A percentile compares a stretch with the other conserved stretches of the same genome.
These are phyloP conservation scores for Scytalidium lignicola DNA, from an alignment of 2,329 filamentous ascomycete genomes.

Conservation along the genomic window DNA sequence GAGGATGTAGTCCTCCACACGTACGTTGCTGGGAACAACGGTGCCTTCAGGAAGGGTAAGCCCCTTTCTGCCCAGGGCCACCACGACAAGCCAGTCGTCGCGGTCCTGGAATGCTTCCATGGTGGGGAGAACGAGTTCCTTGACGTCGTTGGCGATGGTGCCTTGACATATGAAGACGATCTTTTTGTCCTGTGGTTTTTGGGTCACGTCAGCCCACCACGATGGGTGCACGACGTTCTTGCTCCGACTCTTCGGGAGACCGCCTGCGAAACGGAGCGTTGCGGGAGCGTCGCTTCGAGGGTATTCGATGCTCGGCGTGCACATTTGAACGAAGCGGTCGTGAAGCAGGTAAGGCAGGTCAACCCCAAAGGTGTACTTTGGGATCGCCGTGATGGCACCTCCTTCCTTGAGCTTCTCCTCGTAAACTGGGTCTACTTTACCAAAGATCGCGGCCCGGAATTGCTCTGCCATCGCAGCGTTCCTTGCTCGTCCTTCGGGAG, in stretches of 20 bases:
- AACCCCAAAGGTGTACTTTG: slow-evolving; percentile 11
- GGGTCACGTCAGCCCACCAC: slow-evolving; percentile 42
- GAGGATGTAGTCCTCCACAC: slow-evolving; percentile 32
- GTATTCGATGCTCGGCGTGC: slow-evolving; percentile 31
- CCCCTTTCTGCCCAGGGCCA: slow-evolving; percentile 23
- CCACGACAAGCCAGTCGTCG: slow-evolving; percentile 30
- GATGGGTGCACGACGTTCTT: slow-evolving; percentile 25
- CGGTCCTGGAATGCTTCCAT: slow-evolving; percentile 29
- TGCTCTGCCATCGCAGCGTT: slow-evolving; percentile 27
- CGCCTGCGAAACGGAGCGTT: slow-evolving; percentile 39
- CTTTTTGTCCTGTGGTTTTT: slow-evolving; percentile 33
- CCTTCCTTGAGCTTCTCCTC: slow-evolving; percentile 21
- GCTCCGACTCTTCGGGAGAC: slow-evolving; percentile 27
- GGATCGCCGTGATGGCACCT: slow-evolving; percentile 21
- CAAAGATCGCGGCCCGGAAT: slow-evolving; percentile 15
- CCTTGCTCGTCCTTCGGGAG: slow-evolving; percentile 28
- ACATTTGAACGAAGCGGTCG: slow-evolving; percentile 29
- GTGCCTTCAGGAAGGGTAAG: slow-evolving; percentile 23
- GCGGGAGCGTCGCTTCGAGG: slow-evolving; percentile 30
- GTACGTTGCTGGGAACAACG: slow-evolving; percentile 26
- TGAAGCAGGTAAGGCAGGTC: slow-evolving; percentile 18
- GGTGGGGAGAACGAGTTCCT: slow-evolving; percentile 31
- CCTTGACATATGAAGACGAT: slow-evolving; percentile 34
- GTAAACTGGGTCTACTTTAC: slow-evolving; percentile 2
- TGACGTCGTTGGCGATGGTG: slow-evolving; percentile 25